These are phyloP conservation scores for Fistulifera pelliculosa DNA, from an alignment of 108 stramenopile genomes.

Conservation along the genomic window DNA sequence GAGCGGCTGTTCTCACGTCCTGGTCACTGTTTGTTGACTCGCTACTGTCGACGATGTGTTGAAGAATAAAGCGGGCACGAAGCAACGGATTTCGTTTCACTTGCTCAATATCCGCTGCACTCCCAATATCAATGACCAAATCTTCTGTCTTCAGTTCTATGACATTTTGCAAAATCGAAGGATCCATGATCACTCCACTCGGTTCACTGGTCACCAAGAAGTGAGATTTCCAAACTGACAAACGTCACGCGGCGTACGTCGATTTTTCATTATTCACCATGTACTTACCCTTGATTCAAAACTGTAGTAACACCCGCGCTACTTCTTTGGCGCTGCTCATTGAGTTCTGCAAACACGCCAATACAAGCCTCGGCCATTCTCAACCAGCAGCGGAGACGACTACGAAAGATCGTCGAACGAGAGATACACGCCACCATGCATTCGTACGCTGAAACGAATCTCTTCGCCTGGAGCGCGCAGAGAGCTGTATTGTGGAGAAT, in stretches of 20 bases:
- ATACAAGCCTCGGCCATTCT: constrained; percentile 75
- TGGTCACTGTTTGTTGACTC: no score
- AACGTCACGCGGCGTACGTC: background rate
- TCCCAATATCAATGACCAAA: constrained; percentile 17
- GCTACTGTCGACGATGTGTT: background rate
- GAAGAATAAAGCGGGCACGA: constrained; percentile 19
- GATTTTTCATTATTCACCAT: background rate
- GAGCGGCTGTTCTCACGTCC: constrained; percentile 13
- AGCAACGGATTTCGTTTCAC: constrained; percentile 20
- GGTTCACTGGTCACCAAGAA: constrained; percentile 5
- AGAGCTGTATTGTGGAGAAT: constrained; percentile 61
- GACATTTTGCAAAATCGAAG: background rate
- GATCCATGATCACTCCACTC: background rate
- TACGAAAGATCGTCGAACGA: constrained; percentile 21
- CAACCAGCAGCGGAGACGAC: constrained; percentile 51
- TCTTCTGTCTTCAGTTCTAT: background rate
- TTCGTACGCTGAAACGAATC: constrained; percentile 52
- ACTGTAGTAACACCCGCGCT: background rate
- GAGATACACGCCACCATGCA: constrained; percentile 50
- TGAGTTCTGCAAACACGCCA: constrained; percentile 22
- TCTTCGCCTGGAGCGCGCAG: constrained; percentile 51
- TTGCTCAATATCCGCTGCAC: constrained; percentile 30
- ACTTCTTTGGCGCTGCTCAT: background rate
- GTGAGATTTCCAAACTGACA: background rate
- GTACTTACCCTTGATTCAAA: constrained; percentile 1